Conservation (phyloP, 176 grass and related monocot species). For the Musa itinerans region DNA sequence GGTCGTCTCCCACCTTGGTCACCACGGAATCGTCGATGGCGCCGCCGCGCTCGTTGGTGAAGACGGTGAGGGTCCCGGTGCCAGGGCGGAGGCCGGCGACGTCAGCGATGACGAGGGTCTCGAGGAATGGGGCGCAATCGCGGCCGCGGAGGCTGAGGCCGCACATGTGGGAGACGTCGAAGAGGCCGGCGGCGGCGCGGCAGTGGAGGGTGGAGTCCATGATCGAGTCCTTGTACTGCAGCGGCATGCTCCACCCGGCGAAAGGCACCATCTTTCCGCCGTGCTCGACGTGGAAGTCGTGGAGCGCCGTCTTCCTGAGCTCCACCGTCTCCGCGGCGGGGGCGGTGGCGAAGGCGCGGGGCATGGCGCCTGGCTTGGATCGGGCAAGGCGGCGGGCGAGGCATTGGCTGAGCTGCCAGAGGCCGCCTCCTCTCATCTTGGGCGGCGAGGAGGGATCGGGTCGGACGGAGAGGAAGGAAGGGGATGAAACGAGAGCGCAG, state of each 20-base stretch:
- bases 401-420: slow-evolving; percentile 22
- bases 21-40: slow-evolving; percentile 82
- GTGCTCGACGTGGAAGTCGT: slow-evolving; percentile 79
- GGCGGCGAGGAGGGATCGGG: neutral
- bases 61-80: slow-evolving; percentile 67
- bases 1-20: slow-evolving; percentile 65
- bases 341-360: slow-evolving; percentile 45
- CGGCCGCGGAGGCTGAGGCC: slow-evolving; percentile 62
- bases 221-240: slow-evolving; percentile 95
- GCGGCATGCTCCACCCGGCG: slow-evolving; percentile 95
- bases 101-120: slow-evolving; percentile 82
- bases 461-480: neutral
- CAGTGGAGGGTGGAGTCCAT: slow-evolving; percentile 96
- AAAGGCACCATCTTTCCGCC: slow-evolving; percentile 96
- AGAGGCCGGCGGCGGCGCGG: slow-evolving; percentile 66
- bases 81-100: slow-evolving; percentile 55
- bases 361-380: neutral
- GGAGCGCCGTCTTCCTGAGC: slow-evolving; percentile 83
- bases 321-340: slow-evolving; percentile 46
- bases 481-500: slow-evolving; percentile 12
- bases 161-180: slow-evolving; percentile 97
- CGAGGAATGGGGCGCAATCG: slow-evolving; percentile 60
- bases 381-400: slow-evolving; percentile 24
- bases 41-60: slow-evolving; percentile 79
- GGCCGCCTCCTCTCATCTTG: slow-evolving; percentile 58